These are phyloP conservation scores for Ogataea corticis DNA, from an alignment of 805 yeast species.

Conservation along the genomic window DNA sequence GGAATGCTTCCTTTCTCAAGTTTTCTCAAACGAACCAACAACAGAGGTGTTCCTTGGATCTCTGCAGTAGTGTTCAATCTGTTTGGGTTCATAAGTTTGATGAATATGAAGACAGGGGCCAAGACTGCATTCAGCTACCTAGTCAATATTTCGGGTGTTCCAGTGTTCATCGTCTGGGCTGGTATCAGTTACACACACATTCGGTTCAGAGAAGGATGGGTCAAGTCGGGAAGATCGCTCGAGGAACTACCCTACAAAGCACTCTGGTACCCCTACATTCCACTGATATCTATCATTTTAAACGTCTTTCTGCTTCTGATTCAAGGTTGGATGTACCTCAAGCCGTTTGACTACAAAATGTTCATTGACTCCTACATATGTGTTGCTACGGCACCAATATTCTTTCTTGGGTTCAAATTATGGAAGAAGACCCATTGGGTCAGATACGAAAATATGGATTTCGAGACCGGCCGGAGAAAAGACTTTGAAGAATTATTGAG, in stretches of 20 bases:
- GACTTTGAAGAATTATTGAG: constrained; percentile 26
- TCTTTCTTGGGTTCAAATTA: constrained; percentile 30
- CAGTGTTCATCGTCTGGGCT: constrained; percentile 71
- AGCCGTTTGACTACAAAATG: constrained; percentile 56
- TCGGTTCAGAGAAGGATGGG: constrained; percentile 54
- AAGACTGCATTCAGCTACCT: constrained; percentile 60
- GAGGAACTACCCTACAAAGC: constrained; percentile 56
- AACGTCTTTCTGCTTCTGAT: constrained; percentile 55
- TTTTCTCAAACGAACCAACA: constrained; percentile 50
- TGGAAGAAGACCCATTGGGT: constrained; percentile 27
- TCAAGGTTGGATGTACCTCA: constrained; percentile 66
- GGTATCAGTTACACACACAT: constrained; percentile 55
- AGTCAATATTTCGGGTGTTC: constrained; percentile 64
- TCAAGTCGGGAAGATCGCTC: constrained; percentile 39
- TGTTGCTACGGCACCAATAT: constrained; percentile 54
- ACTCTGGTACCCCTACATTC: constrained; percentile 50
- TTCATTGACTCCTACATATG: constrained; percentile 64
- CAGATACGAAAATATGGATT: constrained; percentile 45
- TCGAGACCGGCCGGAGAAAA: constrained; percentile 50
- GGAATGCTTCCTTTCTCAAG: constrained; percentile 39
- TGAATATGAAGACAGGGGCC: constrained; percentile 61
- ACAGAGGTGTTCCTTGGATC: constrained; percentile 61
- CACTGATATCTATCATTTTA: constrained; percentile 48
- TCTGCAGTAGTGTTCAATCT: constrained; percentile 56
- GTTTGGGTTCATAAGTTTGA: constrained; percentile 57